Conservation (phyloP, 192 early-diverging fungal genomes). For the Kappamyces sp. region DNA sequence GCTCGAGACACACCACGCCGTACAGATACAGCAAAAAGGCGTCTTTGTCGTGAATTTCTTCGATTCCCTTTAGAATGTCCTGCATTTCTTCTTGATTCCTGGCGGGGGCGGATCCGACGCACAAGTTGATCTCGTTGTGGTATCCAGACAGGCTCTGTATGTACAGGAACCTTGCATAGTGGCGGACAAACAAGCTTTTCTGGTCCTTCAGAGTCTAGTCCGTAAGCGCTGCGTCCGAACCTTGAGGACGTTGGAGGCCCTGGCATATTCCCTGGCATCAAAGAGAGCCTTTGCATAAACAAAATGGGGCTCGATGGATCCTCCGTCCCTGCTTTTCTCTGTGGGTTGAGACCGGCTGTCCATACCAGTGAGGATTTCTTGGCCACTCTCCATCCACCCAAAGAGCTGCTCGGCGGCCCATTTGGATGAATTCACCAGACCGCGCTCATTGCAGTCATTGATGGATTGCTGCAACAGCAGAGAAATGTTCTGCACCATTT, state of each 20-base stretch:
- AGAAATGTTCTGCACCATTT: not conserved
- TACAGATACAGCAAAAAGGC: conserved; percentile 66
- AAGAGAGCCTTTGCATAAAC: too few relatives aligned
- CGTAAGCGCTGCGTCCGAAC: too few relatives aligned
- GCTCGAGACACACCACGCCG: conserved; percentile 14
- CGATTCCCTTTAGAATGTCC: not conserved
- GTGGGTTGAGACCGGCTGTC: too few relatives aligned
- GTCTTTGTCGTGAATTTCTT: conserved; percentile 44
- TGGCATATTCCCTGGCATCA: too few relatives aligned
- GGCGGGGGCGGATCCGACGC: not conserved
- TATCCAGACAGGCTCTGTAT: not conserved
- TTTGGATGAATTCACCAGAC: conserved; percentile 2
- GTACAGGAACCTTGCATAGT: too few relatives aligned
- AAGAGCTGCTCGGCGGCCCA: not conserved
- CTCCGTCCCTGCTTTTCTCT: too few relatives aligned
- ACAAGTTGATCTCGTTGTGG: not conserved
- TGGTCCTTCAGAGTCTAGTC: too few relatives aligned
- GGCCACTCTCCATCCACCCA: too few relatives aligned
- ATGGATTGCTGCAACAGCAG: not conserved
- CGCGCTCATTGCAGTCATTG: conserved; percentile 3
- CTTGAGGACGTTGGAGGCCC: too few relatives aligned
- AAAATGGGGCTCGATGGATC: too few relatives aligned
- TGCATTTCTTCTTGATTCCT: not conserved
- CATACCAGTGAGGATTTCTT: too few relatives aligned
- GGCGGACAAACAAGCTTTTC: too few relatives aligned